Evolutionary conservation across 1,284 basidiomycete species (phyloP).

Genomic region (Trichosporon sp.): DNA sequence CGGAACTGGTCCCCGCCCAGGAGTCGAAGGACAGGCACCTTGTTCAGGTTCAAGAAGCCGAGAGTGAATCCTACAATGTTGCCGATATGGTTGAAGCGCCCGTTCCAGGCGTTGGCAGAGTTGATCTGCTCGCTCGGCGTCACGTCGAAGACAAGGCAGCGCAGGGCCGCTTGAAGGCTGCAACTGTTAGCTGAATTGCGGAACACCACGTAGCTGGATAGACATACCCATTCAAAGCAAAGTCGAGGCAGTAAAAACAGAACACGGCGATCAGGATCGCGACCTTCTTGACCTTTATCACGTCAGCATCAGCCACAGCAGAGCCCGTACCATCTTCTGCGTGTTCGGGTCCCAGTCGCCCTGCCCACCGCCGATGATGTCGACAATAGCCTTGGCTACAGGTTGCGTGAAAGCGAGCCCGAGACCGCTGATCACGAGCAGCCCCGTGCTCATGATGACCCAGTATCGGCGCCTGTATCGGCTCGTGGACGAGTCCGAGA

Average conservation of each 20-base stretch:
- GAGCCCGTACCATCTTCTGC: slow-evolving; percentile 62
- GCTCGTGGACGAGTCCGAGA: slow-evolving; percentile 88
- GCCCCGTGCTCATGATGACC: slow-evolving; percentile 79
- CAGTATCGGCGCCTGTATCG: slow-evolving; percentile 86
- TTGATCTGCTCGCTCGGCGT: slow-evolving; percentile 84
- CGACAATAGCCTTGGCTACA: slow-evolving; percentile 73
- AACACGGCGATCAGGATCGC: slow-evolving; percentile 84
- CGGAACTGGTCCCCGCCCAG: slow-evolving; percentile 94
- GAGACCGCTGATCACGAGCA: slow-evolving; percentile 61
- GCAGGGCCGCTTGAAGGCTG: slow-evolving; percentile 85
- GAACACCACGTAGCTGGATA: not conserved
- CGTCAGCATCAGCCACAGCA: slow-evolving; percentile 5
- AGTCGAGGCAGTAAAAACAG: slow-evolving; percentile 91
- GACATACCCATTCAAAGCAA: slow-evolving; percentile 74
- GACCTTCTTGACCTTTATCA: slow-evolving; percentile 64
- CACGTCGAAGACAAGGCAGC: slow-evolving; percentile 88
- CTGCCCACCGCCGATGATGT: slow-evolving; percentile 71
- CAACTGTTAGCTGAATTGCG: not conserved
- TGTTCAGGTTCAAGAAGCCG: slow-evolving; percentile 82
- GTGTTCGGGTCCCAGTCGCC: slow-evolving; percentile 89
- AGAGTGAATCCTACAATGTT: slow-evolving; percentile 90
- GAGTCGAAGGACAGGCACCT: slow-evolving; percentile 71
- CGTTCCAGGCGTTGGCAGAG: slow-evolving; percentile 96
- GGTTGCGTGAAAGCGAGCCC: slow-evolving; percentile 80
- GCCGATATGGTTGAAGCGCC: slow-evolving; percentile 90